phyloP scores from a whole-genome alignment of 495 filamentous ascomycete species.

The Penicillium cataractarum region DNA sequence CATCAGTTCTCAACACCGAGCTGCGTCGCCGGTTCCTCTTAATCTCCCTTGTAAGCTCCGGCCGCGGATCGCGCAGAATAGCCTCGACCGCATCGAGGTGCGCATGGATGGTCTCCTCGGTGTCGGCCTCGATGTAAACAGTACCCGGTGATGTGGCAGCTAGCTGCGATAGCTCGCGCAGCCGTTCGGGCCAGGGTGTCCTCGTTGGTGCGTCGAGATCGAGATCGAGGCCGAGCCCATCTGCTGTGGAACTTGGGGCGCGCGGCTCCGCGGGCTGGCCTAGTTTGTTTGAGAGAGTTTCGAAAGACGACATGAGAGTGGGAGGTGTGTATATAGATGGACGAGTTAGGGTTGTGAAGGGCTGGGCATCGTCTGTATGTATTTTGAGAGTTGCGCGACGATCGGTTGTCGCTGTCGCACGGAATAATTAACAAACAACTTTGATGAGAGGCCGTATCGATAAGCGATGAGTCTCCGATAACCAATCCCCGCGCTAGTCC shows the following conservation, averaged over 20 bases:
- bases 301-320: background rate
- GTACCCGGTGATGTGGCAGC: conserved; percentile 16
- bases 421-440: background rate
- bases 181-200: conserved; percentile 28
- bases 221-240: background rate
- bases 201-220: background rate
- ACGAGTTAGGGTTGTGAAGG: background rate
- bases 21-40: conserved; percentile 1
- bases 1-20: background rate
- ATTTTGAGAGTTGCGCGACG: background rate
- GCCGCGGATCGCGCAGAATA: conserved; percentile 33
- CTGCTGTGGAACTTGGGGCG: conserved; percentile 13
- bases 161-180: conserved; percentile 30
- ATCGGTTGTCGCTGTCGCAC: background rate
- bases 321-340: background rate
- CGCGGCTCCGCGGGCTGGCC: background rate
- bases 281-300: background rate
- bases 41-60: conserved; percentile 25
- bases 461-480: conserved; percentile 20
- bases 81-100: conserved; percentile 39
- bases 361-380: background rate
- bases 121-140: conserved; percentile 16
- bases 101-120: conserved; percentile 28
- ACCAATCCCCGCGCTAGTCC: conserved; percentile 23
- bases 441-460: conserved; percentile 17